Conservation (phyloP, 1,284 basidiomycete genomes). For the Caloboletus inedulis region DNA sequence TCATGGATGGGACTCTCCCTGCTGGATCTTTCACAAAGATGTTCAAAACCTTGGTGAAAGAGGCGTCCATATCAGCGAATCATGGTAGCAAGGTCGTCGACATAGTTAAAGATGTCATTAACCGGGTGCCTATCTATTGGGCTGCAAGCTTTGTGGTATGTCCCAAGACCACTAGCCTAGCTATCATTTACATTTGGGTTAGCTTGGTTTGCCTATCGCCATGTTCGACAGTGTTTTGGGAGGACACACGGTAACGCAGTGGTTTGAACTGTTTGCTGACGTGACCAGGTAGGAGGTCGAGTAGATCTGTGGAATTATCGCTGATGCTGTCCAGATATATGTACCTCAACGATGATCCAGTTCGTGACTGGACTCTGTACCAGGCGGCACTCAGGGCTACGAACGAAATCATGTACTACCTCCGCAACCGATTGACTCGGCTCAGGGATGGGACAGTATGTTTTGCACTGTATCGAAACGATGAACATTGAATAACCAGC, state of each 20-base stretch:
- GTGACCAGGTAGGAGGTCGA: conserved; percentile 44
- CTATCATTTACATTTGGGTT: conserved; percentile 22
- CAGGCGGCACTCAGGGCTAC: conserved; percentile 43
- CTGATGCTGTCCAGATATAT: conserved; percentile 47
- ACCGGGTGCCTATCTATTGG: conserved; percentile 64
- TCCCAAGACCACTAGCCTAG: neutral
- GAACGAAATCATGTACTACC: conserved; percentile 38
- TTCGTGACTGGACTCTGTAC: conserved; percentile 57
- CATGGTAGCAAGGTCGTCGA: conserved; percentile 48
- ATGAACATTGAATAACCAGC: neutral
- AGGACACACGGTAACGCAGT: conserved; percentile 47
- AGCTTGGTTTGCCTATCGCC: conserved; percentile 64
- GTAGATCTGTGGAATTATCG: neutral
- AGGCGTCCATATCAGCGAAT: conserved; percentile 32
- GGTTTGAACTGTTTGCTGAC: conserved; percentile 51
- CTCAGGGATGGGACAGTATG: conserved; percentile 28
- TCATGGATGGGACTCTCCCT: conserved; percentile 13
- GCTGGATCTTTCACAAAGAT: conserved; percentile 11
- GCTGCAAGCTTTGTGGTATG: conserved; percentile 60
- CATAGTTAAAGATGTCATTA: conserved; percentile 71
- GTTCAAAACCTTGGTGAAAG: conserved; percentile 15
- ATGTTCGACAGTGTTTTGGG: conserved; percentile 44
- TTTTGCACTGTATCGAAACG: neutral
- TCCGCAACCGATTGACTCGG: conserved; percentile 39
- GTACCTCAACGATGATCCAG: conserved; percentile 54